Percentiles rank a stretch among this genome's conserved stretches.
phyloP scores from a whole-genome alignment of 179 eudicot species.

The Silene coronaria region DNA sequence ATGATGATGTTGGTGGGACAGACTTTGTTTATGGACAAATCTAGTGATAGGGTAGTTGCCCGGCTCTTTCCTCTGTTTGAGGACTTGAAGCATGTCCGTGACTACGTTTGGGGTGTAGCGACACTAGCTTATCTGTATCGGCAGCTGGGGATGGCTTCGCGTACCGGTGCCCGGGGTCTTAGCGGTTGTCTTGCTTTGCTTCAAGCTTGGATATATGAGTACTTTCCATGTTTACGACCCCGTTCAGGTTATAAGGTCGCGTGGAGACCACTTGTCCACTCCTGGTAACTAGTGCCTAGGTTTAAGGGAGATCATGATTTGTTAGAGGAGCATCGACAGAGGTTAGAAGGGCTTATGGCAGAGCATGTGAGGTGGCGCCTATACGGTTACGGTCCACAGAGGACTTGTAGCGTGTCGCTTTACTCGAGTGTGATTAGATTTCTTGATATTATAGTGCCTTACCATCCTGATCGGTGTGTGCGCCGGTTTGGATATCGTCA shows the following conservation, averaged over 20 bases:
- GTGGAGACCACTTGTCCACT: no score
- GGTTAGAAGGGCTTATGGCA: background rate
- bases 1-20: background rate
- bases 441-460: no score
- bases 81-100: background rate
- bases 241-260: no score
- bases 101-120: background rate
- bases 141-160: background rate
- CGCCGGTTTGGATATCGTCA: no score
- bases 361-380: background rate
- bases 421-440: no score
- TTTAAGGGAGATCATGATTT: background rate
- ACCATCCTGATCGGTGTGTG: no score
- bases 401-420: no score
- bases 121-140: background rate
- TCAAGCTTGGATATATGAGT: background rate
- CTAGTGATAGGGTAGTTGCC: background rate
- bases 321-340: background rate
- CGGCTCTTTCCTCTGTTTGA: background rate
- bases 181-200: background rate
- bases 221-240: background rate
- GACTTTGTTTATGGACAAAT: background rate
- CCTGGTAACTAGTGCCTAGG: no score
- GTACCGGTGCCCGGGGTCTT: background rate
- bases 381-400: no score